These are phyloP conservation scores for Colletotrichum liaoningense DNA, from an alignment of 2,329 filamentous ascomycete genomes.

Conservation along the genomic window DNA sequence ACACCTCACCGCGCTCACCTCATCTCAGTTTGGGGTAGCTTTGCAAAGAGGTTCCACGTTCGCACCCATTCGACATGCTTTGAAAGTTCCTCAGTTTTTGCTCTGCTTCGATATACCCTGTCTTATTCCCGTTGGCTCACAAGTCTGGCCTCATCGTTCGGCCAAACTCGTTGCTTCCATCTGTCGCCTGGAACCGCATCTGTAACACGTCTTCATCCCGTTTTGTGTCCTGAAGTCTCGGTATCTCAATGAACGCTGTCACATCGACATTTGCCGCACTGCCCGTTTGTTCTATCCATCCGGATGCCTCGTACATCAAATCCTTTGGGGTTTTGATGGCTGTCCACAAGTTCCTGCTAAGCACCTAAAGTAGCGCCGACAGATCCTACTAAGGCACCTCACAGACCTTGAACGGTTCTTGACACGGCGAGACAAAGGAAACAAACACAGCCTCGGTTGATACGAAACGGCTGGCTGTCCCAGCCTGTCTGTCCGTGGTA, in stretches of 20 bases:
- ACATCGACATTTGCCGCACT: not conserved
- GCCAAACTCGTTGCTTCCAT: slow-evolving; percentile 32
- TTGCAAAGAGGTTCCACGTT: slow-evolving; percentile 12
- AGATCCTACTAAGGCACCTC: slow-evolving; percentile 24
- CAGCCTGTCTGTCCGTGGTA: slow-evolving; percentile 7
- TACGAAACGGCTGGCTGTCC: slow-evolving; percentile 32
- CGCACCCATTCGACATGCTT: slow-evolving; percentile 4
- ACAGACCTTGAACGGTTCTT: slow-evolving; percentile 23
- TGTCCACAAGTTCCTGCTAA: not conserved
- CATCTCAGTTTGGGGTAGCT: slow-evolving; percentile 10
- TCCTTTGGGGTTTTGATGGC: slow-evolving; percentile 4
- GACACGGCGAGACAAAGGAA: slow-evolving; percentile 30
- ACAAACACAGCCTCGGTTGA: slow-evolving; percentile 32
- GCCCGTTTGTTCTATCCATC: not conserved
- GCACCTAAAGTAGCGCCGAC: slow-evolving; percentile 1
- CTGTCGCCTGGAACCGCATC: slow-evolving; percentile 24
- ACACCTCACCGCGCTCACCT: not conserved
- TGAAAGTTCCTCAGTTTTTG: not conserved
- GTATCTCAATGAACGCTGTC: not conserved
- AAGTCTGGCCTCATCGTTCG: slow-evolving; percentile 8
- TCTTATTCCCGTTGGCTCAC: not conserved
- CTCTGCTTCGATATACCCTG: not conserved
- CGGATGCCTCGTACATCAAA: not conserved
- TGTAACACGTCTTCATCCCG: slow-evolving; percentile 23
- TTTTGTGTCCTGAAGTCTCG: not conserved